Conservation (phyloP, 805 yeast genomes). For the Metschnikowia baotianmanensis region DNA sequence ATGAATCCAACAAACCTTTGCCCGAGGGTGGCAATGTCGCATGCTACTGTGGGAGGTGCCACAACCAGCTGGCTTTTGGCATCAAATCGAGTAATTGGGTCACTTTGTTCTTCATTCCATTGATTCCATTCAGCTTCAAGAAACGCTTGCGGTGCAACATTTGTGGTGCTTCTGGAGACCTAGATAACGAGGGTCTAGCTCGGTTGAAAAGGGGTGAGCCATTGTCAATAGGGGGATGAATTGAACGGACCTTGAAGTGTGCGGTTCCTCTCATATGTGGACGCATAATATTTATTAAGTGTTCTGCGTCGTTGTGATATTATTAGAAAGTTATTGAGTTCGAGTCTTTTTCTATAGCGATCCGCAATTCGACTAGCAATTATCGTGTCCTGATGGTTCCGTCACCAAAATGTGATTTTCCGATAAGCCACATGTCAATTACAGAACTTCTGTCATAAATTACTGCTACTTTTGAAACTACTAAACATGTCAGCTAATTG, state of each 20-base stretch:
- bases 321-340: too few relatives aligned
- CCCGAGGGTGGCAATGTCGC: constrained; percentile 16
- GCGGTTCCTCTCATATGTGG: too few relatives aligned
- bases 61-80: constrained; percentile 52
- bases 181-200: constrained; percentile 15
- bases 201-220: constrained; percentile 18
- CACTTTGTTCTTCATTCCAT: constrained; percentile 20
- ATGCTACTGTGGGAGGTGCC: constrained; percentile 55
- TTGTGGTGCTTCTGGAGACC: constrained; percentile 21
- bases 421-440: too few relatives aligned
- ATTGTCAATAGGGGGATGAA: constrained; percentile 16
- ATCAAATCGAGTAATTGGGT: constrained; percentile 53
- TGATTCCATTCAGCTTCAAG: constrained; percentile 17
- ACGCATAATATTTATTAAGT: too few relatives aligned
- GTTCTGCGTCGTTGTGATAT: too few relatives aligned
- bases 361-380: too few relatives aligned
- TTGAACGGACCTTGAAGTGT: not conserved
- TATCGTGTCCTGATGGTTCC: too few relatives aligned
- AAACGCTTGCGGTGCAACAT: constrained; percentile 17
- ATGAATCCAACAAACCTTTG: constrained; percentile 17
- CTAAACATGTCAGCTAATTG: too few relatives aligned
- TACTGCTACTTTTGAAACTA: too few relatives aligned
- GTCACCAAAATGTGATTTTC: too few relatives aligned
- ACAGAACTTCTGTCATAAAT: too few relatives aligned
- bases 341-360: too few relatives aligned